These are phyloP conservation scores for Talaromyces thailandensis DNA, from an alignment of 495 filamentous ascomycete species.

Conservation along the genomic window DNA sequence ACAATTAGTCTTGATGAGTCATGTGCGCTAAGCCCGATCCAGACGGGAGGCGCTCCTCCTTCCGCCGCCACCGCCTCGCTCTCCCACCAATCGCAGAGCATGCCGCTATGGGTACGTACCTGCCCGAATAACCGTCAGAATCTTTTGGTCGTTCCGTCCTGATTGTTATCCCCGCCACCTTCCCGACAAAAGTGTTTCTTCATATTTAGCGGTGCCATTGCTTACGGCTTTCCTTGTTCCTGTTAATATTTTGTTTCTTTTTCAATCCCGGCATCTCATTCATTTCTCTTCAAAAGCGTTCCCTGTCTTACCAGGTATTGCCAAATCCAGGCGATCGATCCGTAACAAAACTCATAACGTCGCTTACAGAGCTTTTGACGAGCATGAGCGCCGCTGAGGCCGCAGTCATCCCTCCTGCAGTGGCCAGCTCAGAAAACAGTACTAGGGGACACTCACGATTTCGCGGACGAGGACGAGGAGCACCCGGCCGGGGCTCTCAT, in stretches of 20 bases:
- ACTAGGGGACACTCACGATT: background rate
- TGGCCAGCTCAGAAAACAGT: background rate
- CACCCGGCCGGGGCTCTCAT: conserved; percentile 10
- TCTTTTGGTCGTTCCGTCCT: background rate
- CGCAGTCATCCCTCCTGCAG: background rate
- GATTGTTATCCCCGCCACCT: background rate
- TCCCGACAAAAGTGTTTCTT: no score
- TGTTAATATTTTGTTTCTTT: background rate
- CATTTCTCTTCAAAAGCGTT: background rate
- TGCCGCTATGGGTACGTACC: background rate
- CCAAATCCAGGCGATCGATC: background rate
- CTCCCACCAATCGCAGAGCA: background rate
- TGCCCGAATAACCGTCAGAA: conserved; percentile 1
- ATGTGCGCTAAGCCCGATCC: conserved; percentile 1
- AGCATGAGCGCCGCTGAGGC: background rate
- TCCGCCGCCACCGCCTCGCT: background rate
- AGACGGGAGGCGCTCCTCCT: background rate
- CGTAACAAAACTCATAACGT: conserved; percentile 27
- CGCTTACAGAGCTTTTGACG: background rate
- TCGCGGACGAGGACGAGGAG: conserved; percentile 28
- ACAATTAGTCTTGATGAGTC: conserved; percentile 1
- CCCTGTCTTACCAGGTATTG: background rate
- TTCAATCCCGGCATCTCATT: background rate
- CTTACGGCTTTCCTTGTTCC: background rate
- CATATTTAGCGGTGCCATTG: background rate